A percentile compares a stretch with the other conserved stretches of the same genome.
phyloP scores from a whole-genome alignment of 2,329 filamentous ascomycete genomes.

The Trichoderma atrobrunneum region DNA sequence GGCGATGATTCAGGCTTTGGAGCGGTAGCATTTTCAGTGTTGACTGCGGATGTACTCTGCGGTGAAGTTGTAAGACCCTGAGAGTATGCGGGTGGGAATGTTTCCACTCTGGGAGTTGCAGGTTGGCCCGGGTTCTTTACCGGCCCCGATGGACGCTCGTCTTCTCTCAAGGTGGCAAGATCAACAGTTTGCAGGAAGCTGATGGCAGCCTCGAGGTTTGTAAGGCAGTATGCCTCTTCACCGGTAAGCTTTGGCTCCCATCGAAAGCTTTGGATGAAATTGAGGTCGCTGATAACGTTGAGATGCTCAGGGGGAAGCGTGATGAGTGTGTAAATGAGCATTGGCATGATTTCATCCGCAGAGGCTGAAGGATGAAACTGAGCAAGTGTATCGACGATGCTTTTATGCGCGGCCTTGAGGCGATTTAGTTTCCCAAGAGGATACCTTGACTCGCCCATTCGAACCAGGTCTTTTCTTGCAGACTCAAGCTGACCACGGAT shows the following conservation, averaged over 20 bases:
- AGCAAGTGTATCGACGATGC: constrained; percentile 81
- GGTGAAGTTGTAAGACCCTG: constrained; percentile 41
- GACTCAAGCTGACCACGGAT: constrained; percentile 70
- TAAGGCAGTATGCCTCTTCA: constrained; percentile 92
- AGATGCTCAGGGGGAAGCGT: constrained; percentile 83
- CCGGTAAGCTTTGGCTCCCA: constrained; percentile 83
- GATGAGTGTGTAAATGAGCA: constrained; percentile 93
- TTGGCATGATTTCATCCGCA: constrained; percentile 94
- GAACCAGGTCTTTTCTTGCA: constrained; percentile 66
- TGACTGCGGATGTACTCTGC: constrained; percentile 33
- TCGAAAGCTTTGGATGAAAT: constrained; percentile 90
- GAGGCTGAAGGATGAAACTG: constrained; percentile 76
- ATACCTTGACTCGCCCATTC: constrained; percentile 84
- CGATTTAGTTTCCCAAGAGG: constrained; percentile 89
- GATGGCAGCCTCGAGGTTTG: constrained; percentile 91
- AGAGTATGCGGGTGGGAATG: constrained; percentile 56
- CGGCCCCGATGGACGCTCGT: constrained; percentile 70
- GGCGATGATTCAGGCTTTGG: constrained; percentile 39
- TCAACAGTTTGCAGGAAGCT: constrained; percentile 95
- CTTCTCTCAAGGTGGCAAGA: constrained; percentile 78
- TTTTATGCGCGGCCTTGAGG: constrained; percentile 84
- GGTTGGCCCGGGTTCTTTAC: constrained; percentile 52
- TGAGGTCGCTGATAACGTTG: constrained; percentile 88
- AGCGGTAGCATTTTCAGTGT: constrained; percentile 33
- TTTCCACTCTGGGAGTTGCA: constrained; percentile 50